These are phyloP conservation scores for Erucastrum elatum DNA, from an alignment of 345 rosid species.

Conservation along the genomic window DNA sequence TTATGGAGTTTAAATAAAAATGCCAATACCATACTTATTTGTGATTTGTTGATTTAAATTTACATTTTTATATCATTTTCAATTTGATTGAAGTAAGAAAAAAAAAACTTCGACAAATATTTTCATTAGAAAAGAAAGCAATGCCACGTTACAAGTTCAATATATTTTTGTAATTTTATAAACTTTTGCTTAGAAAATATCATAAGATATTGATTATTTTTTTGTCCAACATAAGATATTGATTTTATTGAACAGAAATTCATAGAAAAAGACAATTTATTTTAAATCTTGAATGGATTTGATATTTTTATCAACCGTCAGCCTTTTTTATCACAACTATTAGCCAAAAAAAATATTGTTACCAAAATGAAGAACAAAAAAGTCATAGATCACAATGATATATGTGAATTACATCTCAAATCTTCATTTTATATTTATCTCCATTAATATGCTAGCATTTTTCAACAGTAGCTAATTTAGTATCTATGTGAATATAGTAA, in stretches of 20 bases:
- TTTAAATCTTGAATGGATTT: neutral
- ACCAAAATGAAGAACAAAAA: neutral
- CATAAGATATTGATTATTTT: neutral
- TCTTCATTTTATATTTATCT: no score
- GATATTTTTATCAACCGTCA: neutral
- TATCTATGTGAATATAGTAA: neutral
- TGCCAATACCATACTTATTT: neutral
- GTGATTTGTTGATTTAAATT: slow-evolving; percentile 16
- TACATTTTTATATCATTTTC: neutral
- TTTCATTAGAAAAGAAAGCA: neutral
- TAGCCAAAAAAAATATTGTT: neutral
- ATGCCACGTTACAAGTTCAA: neutral
- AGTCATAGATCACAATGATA: neutral
- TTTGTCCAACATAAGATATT: neutral
- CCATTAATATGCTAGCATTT: neutral
- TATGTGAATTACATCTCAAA: neutral
- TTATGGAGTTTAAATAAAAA: neutral
- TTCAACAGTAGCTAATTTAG: neutral
- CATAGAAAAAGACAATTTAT: neutral
- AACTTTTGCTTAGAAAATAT: neutral
- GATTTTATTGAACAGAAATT: neutral
- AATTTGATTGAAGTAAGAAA: neutral
- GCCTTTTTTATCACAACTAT: neutral
- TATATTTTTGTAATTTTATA: neutral
- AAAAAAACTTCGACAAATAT: slow-evolving; percentile 3